Conservation (phyloP, 306 rosid species). For the Inga laurina region DNA sequence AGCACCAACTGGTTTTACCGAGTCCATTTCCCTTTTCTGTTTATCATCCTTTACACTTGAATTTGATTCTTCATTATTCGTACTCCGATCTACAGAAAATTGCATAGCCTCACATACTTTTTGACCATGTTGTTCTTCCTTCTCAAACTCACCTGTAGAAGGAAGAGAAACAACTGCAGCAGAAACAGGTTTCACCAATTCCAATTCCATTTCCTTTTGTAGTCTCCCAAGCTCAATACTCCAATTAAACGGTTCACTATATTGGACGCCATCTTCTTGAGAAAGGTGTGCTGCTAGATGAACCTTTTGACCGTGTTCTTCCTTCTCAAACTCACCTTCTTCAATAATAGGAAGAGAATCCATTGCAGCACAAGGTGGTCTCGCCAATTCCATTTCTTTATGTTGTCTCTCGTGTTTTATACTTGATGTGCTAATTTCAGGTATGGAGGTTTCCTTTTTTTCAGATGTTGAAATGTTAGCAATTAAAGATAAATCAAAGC, state of each 20-base stretch:
- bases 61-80: conserved; percentile 28
- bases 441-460: conserved; percentile 13
- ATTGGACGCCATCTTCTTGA: conserved; percentile 31
- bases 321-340: conserved; percentile 38
- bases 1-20: conserved; percentile 25
- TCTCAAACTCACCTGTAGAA: conserved; percentile 29
- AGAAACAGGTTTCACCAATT: conserved; percentile 29
- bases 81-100: conserved; percentile 35
- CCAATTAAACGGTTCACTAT: neutral
- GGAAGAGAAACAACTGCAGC: conserved; percentile 28
- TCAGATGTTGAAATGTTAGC: conserved; percentile 27
- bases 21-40: conserved; percentile 35
- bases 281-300: conserved; percentile 26
- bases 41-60: conserved; percentile 18
- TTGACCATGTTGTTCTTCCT: conserved; percentile 28
- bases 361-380: conserved; percentile 24
- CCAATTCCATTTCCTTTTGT: conserved; percentile 33
- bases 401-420: conserved; percentile 24
- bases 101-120: conserved; percentile 31
- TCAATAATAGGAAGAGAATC: conserved; percentile 30
- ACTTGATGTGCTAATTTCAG: conserved; percentile 17
- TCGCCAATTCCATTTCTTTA: conserved; percentile 35
- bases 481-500: conserved; percentile 16
- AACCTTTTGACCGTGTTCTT: conserved; percentile 33
- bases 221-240: conserved; percentile 22